Percentiles rank a stretch among this genome's conserved stretches.
phyloP scores from a whole-genome alignment of 768 basidiomycete species.

The Suillus bovinus region DNA sequence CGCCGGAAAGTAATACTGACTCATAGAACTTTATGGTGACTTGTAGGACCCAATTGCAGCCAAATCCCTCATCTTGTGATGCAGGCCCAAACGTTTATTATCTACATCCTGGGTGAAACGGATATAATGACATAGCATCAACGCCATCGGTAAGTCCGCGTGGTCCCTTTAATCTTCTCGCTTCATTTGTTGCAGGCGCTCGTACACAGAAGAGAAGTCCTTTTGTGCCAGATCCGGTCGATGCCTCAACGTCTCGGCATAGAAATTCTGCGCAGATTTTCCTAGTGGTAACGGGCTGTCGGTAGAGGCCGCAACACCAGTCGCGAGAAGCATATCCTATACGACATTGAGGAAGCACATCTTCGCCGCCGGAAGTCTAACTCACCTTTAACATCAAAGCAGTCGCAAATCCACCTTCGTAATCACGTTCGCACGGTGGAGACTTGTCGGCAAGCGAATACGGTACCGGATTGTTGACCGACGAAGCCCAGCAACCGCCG shows the following conservation, averaged over 20 bases:
- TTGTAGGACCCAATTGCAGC: not conserved
- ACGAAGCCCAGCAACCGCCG: slow-evolving; percentile 81
- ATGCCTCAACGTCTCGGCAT: slow-evolving; percentile 51
- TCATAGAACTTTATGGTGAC: not conserved
- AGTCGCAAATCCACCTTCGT: slow-evolving; percentile 85
- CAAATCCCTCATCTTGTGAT: not conserved
- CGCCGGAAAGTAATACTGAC: not conserved
- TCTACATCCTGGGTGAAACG: not conserved
- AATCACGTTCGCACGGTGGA: slow-evolving; percentile 81
- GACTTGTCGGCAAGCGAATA: slow-evolving; percentile 66
- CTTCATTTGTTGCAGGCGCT: slow-evolving; percentile 45
- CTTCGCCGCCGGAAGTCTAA: slow-evolving; percentile 3
- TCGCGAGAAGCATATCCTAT: slow-evolving; percentile 86
- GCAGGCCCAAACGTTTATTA: not conserved
- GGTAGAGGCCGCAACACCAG: slow-evolving; percentile 52
- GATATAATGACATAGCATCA: not conserved
- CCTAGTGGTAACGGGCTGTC: slow-evolving; percentile 64
- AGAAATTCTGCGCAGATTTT: slow-evolving; percentile 61
- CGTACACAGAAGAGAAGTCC: slow-evolving; percentile 84
- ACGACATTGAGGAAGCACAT: slow-evolving; percentile 12
- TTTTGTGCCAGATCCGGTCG: slow-evolving; percentile 62
- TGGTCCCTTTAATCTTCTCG: slow-evolving; percentile 6
- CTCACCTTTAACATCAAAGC: slow-evolving; percentile 79
- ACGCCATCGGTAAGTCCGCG: not conserved
- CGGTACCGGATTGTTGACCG: slow-evolving; percentile 87